Evolutionary conservation across 257 asterid genomes (phyloP), one percentile per base, ranked within the genome.

Genomic region (Nicotiana undulata): DNA sequence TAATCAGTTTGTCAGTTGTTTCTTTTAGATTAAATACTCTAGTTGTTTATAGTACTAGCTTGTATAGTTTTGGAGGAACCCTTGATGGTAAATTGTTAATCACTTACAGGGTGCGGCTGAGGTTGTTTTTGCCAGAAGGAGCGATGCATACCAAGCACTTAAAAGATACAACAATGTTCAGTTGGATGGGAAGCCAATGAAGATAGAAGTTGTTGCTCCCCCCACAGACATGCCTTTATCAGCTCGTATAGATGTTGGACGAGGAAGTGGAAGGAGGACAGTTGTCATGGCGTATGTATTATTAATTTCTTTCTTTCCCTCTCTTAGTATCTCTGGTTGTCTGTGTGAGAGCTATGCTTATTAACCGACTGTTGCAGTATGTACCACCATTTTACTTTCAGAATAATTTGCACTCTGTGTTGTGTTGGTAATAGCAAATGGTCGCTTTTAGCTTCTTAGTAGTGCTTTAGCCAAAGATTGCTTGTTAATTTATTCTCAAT

Each of bases 121-220:
- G 83, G 92, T 92, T 67, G 81, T 91, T 31, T 92, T 91, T 81
- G 89, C 88, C 5, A 88, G 94, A 53, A 87, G 91, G 83, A 91
- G 84, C 85, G 96, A 92, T 86, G 97, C 97, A 29, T 83, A 91
- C 59, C 89, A 85, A 85, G 96, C 97, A 17, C 81, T 88, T 20
- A 89, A 88, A 78, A 89, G 88, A 18, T 92, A 91, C 79, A 92
- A 92, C 89, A 91, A 91, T 70, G 97, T 92, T 18, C 94, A 88
- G 34, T 81, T 92, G 89, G 97, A 92, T 88, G 96, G 96, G 32
- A 91, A 77, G 85, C 96, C 94, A 10, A 91, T 92, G 96, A 92
- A 91, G 89, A 86, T 92, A 55, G 96, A 91, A 85, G 85, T 92
- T 34, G 55, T 90, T 67, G 90, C 92, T 53, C 81, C 85, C 53